Percentiles rank a stretch among this genome's conserved stretches.
Evolutionary conservation across 2,329 filamentous ascomycete genomes (phyloP).

Genomic region (Fusarium beomiforme): DNA sequence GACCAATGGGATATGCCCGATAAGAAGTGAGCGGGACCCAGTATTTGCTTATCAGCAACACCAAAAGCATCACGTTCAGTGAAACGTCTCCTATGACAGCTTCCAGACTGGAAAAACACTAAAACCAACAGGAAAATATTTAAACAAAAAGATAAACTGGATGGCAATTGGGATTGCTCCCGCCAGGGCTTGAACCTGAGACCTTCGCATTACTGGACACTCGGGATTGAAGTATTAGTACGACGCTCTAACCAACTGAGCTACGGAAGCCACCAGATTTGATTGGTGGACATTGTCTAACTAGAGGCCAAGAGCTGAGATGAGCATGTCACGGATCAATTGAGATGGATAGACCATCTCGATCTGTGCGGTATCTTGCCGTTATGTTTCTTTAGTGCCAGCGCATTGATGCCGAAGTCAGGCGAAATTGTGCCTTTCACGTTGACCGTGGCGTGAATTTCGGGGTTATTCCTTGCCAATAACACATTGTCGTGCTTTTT

Average conservation of each 20-base stretch:
- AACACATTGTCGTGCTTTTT: too few species aligned
- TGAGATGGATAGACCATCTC: too few species aligned
- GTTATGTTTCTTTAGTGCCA: too few species aligned
- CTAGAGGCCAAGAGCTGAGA: background rate
- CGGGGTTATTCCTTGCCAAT: too few species aligned
- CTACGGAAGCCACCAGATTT: conserved; percentile 8
- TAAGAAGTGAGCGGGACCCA: background rate
- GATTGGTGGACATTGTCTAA: background rate
- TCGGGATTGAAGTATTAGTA: conserved; percentile 5
- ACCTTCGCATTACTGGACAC: conserved; percentile 3
- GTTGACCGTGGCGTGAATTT: too few species aligned
- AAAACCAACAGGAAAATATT: too few species aligned
- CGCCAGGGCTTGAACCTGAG: conserved; percentile 9
- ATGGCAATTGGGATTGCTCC: conserved; percentile 5
- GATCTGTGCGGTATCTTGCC: too few species aligned
- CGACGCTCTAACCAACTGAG: conserved; percentile 14
- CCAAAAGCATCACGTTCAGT: background rate
- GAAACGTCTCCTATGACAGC: background rate
- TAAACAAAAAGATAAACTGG: background rate
- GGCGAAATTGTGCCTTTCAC: too few species aligned
- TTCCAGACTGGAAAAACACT: too few species aligned
- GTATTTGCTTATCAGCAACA: background rate
- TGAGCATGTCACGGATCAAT: background rate
- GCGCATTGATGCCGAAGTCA: too few species aligned
- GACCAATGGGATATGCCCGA: background rate